A percentile compares a stretch with the other conserved stretches of the same genome.
Evolutionary conservation across 345 rosid species (phyloP).

Genomic region (Gossypium longicalyx): DNA sequence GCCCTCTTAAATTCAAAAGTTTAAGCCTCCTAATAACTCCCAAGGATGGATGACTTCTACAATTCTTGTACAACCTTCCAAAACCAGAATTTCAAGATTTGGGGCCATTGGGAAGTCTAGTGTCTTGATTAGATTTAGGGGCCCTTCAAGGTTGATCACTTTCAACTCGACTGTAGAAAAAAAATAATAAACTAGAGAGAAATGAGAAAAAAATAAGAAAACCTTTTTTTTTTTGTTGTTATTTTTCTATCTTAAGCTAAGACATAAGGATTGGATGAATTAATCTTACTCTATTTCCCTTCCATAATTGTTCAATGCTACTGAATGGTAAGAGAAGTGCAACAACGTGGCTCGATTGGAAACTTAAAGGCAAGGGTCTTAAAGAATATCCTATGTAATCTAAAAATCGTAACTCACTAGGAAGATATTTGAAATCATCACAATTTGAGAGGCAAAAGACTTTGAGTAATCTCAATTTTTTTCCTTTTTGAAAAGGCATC

Average conservation of each 20-base stretch:
- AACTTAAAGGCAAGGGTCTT: not conserved
- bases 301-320: slow-evolving; percentile 28
- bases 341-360: not conserved
- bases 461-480: no score
- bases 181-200: no score
- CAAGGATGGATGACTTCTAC: slow-evolving; percentile 12
- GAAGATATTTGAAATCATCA: slow-evolving; percentile 8
- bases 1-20: no score
- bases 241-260: not conserved
- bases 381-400: slow-evolving; percentile 30
- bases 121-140: slow-evolving; percentile 13
- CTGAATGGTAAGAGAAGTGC: slow-evolving; percentile 24
- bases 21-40: no score
- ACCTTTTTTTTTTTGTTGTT: no score
- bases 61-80: slow-evolving; percentile 23
- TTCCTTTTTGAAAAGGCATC: no score
- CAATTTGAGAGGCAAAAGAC: no score
- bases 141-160: slow-evolving; percentile 3
- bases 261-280: no score
- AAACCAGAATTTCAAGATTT: slow-evolving; percentile 22
- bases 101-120: slow-evolving; percentile 26
- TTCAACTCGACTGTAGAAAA: no score
- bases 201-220: no score
- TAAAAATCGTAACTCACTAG: slow-evolving; percentile 21
- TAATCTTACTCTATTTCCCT: not conserved